A percentile compares a stretch with the other conserved stretches of the same genome.
These are phyloP conservation scores for Phytophthora pluvialis DNA, from an alignment of 352 stramenopile species.

Conservation along the genomic window DNA sequence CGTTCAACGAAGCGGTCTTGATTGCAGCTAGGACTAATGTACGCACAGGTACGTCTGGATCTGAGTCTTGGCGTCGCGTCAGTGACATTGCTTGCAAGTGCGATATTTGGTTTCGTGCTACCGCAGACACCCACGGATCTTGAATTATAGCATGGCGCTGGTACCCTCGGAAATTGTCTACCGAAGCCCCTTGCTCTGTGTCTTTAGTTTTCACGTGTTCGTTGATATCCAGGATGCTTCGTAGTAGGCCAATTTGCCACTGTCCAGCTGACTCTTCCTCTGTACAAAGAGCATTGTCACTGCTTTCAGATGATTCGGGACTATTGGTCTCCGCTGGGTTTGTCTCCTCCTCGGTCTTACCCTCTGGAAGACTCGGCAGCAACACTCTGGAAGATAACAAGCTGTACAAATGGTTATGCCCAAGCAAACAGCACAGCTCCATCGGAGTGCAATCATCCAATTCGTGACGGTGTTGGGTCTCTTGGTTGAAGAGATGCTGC, in stretches of 20 bases:
- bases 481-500: conserved; percentile 10
- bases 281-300: neutral
- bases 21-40: conserved; percentile 38
- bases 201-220: conserved; percentile 1
- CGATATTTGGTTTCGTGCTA: conserved; percentile 40
- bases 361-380: neutral
- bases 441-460: conserved; percentile 32
- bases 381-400: conserved; percentile 5
- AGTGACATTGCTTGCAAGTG: conserved; percentile 39
- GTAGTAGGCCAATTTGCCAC: conserved; percentile 22
- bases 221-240: conserved; percentile 29
- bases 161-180: conserved; percentile 5
- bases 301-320: neutral
- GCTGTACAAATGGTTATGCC: conserved; percentile 28
- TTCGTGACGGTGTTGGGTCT: conserved; percentile 6
- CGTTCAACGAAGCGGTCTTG: conserved; percentile 34
- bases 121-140: conserved; percentile 22
- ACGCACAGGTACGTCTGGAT: conserved; percentile 5
- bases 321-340: neutral
- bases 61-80: neutral
- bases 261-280: neutral
- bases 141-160: neutral
- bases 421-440: conserved; percentile 36
- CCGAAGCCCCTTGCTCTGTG: neutral
- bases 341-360: neutral